Conservation (phyloP, 1,139 yeast genomes). For the Candida tropicalis region DNA sequence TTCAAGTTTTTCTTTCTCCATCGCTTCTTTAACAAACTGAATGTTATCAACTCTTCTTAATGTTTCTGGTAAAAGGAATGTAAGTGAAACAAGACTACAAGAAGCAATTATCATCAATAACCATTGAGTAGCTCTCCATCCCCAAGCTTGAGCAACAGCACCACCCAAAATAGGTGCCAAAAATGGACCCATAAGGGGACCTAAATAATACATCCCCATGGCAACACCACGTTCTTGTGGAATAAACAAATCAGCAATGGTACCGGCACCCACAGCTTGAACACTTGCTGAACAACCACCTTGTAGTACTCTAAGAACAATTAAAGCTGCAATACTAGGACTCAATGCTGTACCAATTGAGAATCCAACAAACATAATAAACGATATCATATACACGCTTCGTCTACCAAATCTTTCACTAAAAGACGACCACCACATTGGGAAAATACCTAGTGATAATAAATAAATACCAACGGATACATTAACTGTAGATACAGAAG, state of each 20-base stretch:
- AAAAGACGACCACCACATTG: constrained; percentile 87
- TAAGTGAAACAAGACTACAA: constrained; percentile 48
- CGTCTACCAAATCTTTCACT: constrained; percentile 79
- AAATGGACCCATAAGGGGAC: constrained; percentile 81
- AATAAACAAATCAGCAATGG: constrained; percentile 71
- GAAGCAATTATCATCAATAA: constrained; percentile 72
- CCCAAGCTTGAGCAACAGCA: constrained; percentile 68
- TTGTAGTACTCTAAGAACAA: constrained; percentile 67
- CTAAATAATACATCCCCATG: constrained; percentile 79
- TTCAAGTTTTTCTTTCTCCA: constrained; percentile 21
- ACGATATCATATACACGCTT: constrained; percentile 69
- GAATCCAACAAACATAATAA: constrained; percentile 62
- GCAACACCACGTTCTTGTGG: constrained; percentile 76
- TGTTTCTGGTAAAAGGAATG: constrained; percentile 75
- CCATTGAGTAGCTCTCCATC: constrained; percentile 93
- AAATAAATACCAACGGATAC: constrained; percentile 80
- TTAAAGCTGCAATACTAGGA: constrained; percentile 61
- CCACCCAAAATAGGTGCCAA: constrained; percentile 85
- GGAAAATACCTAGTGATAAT: constrained; percentile 74
- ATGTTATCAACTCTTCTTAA: constrained; percentile 56
- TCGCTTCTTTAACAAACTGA: constrained; percentile 48
- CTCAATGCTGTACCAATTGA: constrained; percentile 74
- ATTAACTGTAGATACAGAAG: constrained; percentile 64
- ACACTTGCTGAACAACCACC: constrained; percentile 88
- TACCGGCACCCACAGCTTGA: constrained; percentile 90